Evolutionary conservation across 257 asterid species (phyloP), one percentile per base, ranked within the genome.

Genomic region (Nicotiana tomentosiformis): DNA sequence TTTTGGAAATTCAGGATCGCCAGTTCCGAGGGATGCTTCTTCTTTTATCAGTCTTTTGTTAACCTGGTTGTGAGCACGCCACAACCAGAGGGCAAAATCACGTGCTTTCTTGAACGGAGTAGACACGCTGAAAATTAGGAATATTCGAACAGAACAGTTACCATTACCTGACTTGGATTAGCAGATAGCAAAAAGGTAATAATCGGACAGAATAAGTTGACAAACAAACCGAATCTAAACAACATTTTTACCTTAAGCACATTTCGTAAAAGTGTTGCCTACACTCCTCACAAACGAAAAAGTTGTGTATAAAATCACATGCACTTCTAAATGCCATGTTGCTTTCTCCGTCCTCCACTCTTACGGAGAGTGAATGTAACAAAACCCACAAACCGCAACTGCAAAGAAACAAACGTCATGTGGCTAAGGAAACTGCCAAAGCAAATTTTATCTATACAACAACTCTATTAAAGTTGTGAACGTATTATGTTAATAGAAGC

Each of bases 321-420:
- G 88, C 88, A 65, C 97, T 77, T 51, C 88, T 87, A 81, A 94
- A 96, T 23, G 95, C 97, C 88, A 83, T 77, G 76, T 92, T 90
- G 87, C 95, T 92, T 88, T 94, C 98, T 86, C 90, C 95, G 79
- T 94, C 97, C 4, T 87, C 96, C 66, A 93, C 90, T 84, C 98
- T 91, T 79, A 94, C 97, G n/a, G 98, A 94, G 65, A 96, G 97
- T 5, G 98, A 93, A 82, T 96, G 99, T 84, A 94, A 83, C 77
- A 94, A 84, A 83, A 96, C 89, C 98, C 99, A 96, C 89, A 96
- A 87, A 32, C 99, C 98, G 78, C 98, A 96, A 88, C 98, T 95
- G 97, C 90, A 88, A 82, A 74, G 84, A 85, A 85, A 85, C 55
- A 81, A 11, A 66, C 11, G 26, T 51, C 15, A 67, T 17, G 16